Percentiles rank a stretch among this genome's conserved stretches.
These are phyloP conservation scores for Trichosanthes truncata DNA, from an alignment of 306 rosid species.

Conservation along the genomic window DNA sequence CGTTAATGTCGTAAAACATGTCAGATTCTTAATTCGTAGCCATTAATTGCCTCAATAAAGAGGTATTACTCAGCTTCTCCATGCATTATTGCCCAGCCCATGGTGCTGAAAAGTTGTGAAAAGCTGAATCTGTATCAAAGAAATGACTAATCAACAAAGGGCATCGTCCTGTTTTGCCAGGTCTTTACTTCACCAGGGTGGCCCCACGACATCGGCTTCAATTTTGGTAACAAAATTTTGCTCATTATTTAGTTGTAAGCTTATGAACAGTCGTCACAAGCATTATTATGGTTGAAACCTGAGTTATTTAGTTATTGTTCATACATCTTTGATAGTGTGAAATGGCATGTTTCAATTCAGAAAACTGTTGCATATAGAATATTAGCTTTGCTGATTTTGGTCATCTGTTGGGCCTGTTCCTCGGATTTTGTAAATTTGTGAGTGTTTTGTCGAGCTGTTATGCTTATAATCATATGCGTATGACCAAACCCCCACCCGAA, in stretches of 20 bases:
- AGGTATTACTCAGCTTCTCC: not conserved
- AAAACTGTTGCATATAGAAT: not conserved
- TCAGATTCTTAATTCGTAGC: not conserved
- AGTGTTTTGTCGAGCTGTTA: not conserved
- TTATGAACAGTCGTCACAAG: not conserved
- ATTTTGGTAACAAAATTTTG: not conserved
- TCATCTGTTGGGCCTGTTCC: not conserved
- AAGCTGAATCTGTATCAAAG: not conserved
- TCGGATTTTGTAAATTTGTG: not conserved
- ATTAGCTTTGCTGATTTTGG: not conserved
- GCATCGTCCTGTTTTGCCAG: not conserved
- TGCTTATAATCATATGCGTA: not conserved
- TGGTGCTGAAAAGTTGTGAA: not conserved
- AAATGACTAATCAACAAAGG: not conserved
- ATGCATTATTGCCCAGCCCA: not conserved
- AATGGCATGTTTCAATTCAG: not conserved
- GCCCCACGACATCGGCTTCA: not conserved
- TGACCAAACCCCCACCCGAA: not conserved
- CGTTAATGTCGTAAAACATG: constrained; percentile 18
- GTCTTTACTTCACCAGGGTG: not conserved
- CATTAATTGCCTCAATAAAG: not conserved
- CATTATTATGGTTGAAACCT: not conserved
- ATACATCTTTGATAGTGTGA: not conserved
- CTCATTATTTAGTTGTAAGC: not conserved
- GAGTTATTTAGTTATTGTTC: not conserved